Percentiles rank a stretch among this genome's conserved stretches.
Evolutionary conservation across 345 rosid species (phyloP).

Genomic region (Pugionium dolabratum): DNA sequence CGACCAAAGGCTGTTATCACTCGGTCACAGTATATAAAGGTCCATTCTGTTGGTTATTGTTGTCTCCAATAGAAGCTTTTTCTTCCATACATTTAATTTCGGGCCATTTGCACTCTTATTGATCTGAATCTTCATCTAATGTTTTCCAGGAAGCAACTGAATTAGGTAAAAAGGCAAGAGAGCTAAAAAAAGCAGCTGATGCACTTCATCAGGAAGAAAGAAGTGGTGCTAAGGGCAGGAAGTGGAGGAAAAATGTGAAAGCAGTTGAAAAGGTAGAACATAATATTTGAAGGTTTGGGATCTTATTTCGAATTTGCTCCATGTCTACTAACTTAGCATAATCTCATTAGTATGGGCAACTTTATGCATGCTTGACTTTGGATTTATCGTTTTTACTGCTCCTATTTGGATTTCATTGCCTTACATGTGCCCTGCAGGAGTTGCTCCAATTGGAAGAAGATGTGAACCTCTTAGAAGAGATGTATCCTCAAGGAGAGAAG

Average conservation of each 20-base stretch:
- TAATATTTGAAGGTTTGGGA: constrained; percentile 6
- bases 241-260: constrained; percentile 97
- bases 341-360: neutral
- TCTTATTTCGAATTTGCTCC: constrained; percentile 21
- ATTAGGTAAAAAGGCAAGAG: constrained; percentile 95
- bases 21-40: constrained; percentile 98
- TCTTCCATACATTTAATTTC: neutral
- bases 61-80: constrained; percentile 6
- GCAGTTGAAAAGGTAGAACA: constrained; percentile 79
- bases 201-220: constrained; percentile 94
- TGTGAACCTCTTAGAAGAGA: constrained; percentile 91
- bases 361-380: constrained; percentile 5
- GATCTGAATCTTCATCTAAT: constrained; percentile 15
- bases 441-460: constrained; percentile 94
- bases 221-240: constrained; percentile 89
- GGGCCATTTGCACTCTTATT: constrained; percentile 1
- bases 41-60: constrained; percentile 22
- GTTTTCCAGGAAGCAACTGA: constrained; percentile 93
- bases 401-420: constrained; percentile 9
- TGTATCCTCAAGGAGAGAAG: constrained; percentile 99
- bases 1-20: constrained; percentile 99
- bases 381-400: constrained; percentile 1
- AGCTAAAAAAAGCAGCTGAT: constrained; percentile 94
- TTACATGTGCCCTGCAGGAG: constrained; percentile 56
- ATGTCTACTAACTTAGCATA: neutral